Evolutionary conservation across 1,284 basidiomycete species (phyloP).

Genomic region (Leccinum huronense): DNA sequence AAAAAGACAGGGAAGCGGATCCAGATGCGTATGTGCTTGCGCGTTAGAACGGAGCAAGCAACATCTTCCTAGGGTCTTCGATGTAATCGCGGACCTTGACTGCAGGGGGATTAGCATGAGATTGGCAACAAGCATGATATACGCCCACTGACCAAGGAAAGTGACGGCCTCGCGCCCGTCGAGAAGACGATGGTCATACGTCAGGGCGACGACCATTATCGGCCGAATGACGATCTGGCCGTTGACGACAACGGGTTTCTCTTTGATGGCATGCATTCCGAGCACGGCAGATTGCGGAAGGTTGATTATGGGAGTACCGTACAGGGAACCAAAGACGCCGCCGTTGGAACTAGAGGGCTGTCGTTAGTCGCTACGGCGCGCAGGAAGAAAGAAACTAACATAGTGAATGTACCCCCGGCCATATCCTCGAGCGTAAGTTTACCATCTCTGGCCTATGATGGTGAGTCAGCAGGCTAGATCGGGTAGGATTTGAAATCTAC

Average conservation of each 20-base stretch:
- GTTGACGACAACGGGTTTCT: conserved; percentile 89
- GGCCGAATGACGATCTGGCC: conserved; percentile 95
- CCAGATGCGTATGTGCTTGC: not conserved
- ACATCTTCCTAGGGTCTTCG: conserved; percentile 59
- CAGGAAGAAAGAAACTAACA: conserved; percentile 50
- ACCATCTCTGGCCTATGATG: conserved; percentile 80
- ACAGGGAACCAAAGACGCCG: conserved; percentile 96
- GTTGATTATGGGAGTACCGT: conserved; percentile 98
- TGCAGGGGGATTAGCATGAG: conserved; percentile 34
- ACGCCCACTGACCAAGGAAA: conserved; percentile 79
- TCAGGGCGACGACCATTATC: conserved; percentile 94
- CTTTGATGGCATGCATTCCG: conserved; percentile 97
- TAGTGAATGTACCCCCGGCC: conserved; percentile 97
- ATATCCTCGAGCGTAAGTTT: conserved; percentile 96
- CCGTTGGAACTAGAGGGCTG: conserved; percentile 81
- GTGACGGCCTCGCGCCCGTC: conserved; percentile 97
- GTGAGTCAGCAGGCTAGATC: conserved; percentile 11
- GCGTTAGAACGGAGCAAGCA: conserved; percentile 39
- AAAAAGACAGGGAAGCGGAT: conserved; percentile 2
- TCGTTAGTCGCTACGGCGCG: conserved; percentile 4
- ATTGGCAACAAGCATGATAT: conserved; percentile 4
- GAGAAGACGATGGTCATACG: conserved; percentile 94
- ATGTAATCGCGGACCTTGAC: conserved; percentile 63
- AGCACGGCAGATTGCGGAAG: conserved; percentile 93
- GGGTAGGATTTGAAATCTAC: conserved; percentile 21